Base-by-base conservation (phyloP, 768 basidiomycete species). In the Hygrophorus pudorinus region DNA sequence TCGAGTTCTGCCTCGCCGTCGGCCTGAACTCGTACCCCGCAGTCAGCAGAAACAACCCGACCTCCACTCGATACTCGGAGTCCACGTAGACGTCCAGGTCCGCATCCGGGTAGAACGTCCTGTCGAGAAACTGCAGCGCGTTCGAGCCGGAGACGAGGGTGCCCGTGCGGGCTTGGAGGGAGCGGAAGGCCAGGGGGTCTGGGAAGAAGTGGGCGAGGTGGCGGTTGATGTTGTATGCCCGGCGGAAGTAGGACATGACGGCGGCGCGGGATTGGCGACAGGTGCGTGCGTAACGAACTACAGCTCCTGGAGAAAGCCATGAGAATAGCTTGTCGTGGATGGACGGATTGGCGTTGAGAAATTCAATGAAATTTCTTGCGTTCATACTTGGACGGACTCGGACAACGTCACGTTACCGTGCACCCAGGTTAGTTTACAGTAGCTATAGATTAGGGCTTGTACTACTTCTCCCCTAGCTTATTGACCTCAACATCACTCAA, bases 61-160 rank as follows among this genome's bases (percentile, higher is more conserved):
- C 55, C 17, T 60, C 57, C 10, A 46, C 35, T 32, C 59, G 53
- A 29, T 56, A 51, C 0, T 56, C 53, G 2, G 63, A 59, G 5
- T 66, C 57, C 12, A 64, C 58, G 52, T 78, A 78, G 3, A 78
- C 31, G 43, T 79, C 77, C 6, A 79, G 65, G 48, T 78, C 76
- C 0, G 75, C 64, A 3, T 62, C 62, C 2, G 63, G 58, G 47
- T 74, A 76, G 30, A 57, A 56, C 0, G 59, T 50, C 13, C 73
- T 53, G 39, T 71, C 68, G 33, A 79, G 61, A 49, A 76, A 74
- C 40, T 78, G 76, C 2, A 77, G 63, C 0, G 73, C 75, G 20
- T 58, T 61, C 0, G 76, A 76, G 8, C 76, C 76, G 2, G 76
- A 78, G 14, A 79, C 67, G 17, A 78, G 50, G 0, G 66, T 65